A percentile compares a stretch with the other conserved stretches of the same genome.
Evolutionary conservation across 2,329 filamentous ascomycete genomes (phyloP).

Genomic region (Fusarium temperatum): DNA sequence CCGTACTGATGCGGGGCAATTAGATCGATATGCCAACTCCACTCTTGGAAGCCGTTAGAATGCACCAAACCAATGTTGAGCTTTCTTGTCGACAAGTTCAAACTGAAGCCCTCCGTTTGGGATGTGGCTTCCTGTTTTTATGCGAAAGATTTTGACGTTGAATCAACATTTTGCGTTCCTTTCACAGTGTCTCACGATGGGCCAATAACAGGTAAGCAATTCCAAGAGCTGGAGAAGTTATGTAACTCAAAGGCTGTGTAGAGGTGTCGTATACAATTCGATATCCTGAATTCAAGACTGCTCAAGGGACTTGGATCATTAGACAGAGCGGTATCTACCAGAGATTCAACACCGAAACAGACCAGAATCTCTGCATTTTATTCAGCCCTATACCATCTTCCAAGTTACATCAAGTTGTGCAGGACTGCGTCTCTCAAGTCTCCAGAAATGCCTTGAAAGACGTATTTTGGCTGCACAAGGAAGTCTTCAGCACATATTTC

Average conservation of each 20-base stretch:
- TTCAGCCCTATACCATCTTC: no score
- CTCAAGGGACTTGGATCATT: neutral
- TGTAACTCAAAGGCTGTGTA: neutral
- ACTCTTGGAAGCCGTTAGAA: neutral
- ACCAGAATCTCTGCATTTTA: neutral
- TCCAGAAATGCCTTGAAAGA: no score
- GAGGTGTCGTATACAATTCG: neutral
- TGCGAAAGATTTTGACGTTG: neutral
- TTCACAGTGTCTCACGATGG: neutral
- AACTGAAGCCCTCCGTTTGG: neutral
- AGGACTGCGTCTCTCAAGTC: no score
- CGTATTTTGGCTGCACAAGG: no score
- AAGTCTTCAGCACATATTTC: no score
- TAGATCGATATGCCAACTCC: neutral
- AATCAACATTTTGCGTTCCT: neutral
- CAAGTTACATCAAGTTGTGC: no score
- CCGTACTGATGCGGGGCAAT: neutral
- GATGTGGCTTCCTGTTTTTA: neutral
- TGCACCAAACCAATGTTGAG: neutral
- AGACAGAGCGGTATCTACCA: neutral
- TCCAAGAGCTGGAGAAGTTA: neutral
- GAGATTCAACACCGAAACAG: neutral
- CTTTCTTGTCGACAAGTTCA: neutral
- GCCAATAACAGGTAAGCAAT: neutral
- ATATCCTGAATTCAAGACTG: neutral